A percentile compares a stretch with the other conserved stretches of the same genome.
phyloP scores from a whole-genome alignment of 345 rosid species.

The Sonneratia caseolaris region DNA sequence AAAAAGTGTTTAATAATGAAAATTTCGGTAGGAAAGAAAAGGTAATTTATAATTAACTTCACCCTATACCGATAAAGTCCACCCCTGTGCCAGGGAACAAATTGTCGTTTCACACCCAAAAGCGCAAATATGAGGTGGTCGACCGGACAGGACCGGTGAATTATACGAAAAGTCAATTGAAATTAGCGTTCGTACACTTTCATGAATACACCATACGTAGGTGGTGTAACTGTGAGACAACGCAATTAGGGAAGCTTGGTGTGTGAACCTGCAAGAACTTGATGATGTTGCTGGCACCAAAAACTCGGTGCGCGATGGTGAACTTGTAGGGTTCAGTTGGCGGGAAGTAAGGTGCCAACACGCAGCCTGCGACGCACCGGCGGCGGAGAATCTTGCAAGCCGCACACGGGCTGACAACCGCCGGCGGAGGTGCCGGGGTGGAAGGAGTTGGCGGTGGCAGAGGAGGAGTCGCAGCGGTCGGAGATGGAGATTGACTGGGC shows the following conservation, averaged over 20 bases:
- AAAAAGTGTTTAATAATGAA: too few relatives aligned
- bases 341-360: constrained; percentile 35
- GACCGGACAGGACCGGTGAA: too few relatives aligned
- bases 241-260: background rate
- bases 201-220: too few relatives aligned
- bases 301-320: constrained; percentile 40
- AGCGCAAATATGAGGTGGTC: too few relatives aligned
- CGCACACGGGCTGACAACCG: constrained; percentile 32
- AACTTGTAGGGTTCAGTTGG: constrained; percentile 33
- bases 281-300: constrained; percentile 43
- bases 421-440: background rate
- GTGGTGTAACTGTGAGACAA: too few relatives aligned
- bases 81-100: too few relatives aligned
- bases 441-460: constrained; percentile 8
- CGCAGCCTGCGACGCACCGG: constrained; percentile 29
- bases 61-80: too few relatives aligned
- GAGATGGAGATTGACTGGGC: constrained; percentile 3
- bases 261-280: constrained; percentile 34
- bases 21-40: too few relatives aligned
- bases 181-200: too few relatives aligned
- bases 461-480: constrained; percentile 6
- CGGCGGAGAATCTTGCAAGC: constrained; percentile 40
- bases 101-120: too few relatives aligned
- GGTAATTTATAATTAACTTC: too few relatives aligned
- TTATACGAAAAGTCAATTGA: too few relatives aligned